Conservation (phyloP, 176 grass and related monocot genomes). For the Alloteropsis semialata region DNA sequence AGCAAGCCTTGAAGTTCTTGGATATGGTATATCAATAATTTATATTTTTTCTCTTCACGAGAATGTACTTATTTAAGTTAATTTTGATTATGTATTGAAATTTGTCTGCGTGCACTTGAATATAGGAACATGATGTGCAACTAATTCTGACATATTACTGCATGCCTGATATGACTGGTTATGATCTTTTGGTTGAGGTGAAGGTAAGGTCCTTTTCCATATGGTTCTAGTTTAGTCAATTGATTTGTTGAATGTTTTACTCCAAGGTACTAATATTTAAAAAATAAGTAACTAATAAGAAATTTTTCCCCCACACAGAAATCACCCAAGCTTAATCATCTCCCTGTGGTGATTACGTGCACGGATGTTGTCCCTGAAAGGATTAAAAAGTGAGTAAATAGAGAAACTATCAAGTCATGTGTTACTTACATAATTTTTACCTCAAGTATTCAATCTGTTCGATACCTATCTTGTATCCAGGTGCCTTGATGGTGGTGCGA, state of each 20-base stretch:
- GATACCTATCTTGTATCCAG: neutral
- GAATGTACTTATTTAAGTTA: neutral
- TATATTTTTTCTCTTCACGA: neutral
- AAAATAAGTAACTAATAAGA: neutral
- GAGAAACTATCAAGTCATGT: neutral
- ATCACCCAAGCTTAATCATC: neutral
- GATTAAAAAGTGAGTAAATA: neutral
- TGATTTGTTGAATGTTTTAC: neutral
- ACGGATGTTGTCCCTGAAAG: neutral
- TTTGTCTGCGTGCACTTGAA: neutral
- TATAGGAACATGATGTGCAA: neutral
- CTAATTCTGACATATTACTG: neutral
- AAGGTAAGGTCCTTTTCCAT: neutral
- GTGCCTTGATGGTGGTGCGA: neutral
- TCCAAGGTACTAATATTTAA: neutral
- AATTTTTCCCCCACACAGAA: neutral
- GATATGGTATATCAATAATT: neutral
- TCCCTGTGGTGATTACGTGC: neutral
- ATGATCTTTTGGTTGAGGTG: neutral
- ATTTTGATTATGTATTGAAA: neutral
- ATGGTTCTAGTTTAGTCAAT: neutral
- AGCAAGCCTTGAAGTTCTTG: neutral
- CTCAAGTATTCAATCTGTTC: neutral
- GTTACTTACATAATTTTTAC: neutral
- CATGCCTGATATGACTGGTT: neutral